Base-by-base conservation (phyloP, 192 early-diverging fungal genomes). In the Coemansia javaensis region DNA sequence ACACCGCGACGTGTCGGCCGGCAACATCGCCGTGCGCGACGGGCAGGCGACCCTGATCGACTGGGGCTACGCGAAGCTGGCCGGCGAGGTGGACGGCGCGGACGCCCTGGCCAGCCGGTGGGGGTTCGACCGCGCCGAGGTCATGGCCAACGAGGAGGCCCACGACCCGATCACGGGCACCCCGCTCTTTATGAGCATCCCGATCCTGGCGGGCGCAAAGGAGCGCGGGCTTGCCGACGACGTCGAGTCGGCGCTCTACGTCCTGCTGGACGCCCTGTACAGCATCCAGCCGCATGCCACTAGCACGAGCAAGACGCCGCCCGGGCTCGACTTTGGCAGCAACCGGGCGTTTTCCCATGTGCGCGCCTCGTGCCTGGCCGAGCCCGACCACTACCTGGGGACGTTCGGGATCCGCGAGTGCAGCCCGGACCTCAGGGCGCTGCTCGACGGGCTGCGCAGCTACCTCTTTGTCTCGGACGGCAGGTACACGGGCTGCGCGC, bases 1-100 rank as follows among this genome's bases (percentile, higher is more conserved):
- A 5, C 62, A 65, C 21, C 44, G 54, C 14, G 63, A 57, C 27
- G 32, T 65, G 9, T 65, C 54, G 12, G 32, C 50, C 2, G 62
- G 44, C 20, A 56, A 53, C 35, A 48, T 65, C 27, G 38, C 43
- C 1, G 33, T 64, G 18, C 35, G 18, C 5, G 37, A 5, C n/a
- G 47, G 37, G 2, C 3, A 23, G 2, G 37, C 32, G 2, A 11
- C 27, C 0, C 15, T 51, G 0, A 47, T 64, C 37, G 54, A 57
- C 32, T 65, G 62, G 54, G 54, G 54, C 4, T 52, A 37, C 25
- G 44, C 40, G 1, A 46, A 44, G 23, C 4, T 41, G 21, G 5
- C 39, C 24, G 28, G 1, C 1, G 28, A 30, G 18, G 5, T 32
- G 4, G 7, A 12, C 10, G 12, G n/a, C 3, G 10, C 3, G 1